Percentiles rank a stretch among this genome's conserved stretches.
Conservation (phyloP, 306 rosid genomes). For the Citrullus mucosospermus region DNA sequence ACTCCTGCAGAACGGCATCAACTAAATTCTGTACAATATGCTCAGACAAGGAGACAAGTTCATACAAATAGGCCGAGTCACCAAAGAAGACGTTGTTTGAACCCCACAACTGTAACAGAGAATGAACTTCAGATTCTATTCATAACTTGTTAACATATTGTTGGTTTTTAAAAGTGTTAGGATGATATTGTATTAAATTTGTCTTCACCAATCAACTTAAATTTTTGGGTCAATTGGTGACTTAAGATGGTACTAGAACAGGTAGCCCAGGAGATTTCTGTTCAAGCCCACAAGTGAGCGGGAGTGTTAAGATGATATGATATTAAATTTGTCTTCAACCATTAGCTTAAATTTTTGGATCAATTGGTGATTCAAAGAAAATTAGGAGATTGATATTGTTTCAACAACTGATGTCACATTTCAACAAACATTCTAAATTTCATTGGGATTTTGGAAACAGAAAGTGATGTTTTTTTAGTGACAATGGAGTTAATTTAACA, state of each 20-base stretch:
- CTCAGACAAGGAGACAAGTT: constrained; percentile 58
- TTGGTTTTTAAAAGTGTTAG: not conserved
- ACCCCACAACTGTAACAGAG: constrained; percentile 40
- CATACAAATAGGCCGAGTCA: constrained; percentile 43
- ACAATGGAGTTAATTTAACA: too few relatives aligned
- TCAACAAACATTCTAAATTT: not conserved
- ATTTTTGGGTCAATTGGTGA: too few relatives aligned
- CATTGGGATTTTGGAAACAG: not conserved
- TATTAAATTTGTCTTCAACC: too few relatives aligned
- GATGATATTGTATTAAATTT: too few relatives aligned
- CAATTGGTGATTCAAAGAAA: too few relatives aligned
- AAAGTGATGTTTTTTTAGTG: not conserved
- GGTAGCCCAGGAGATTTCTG: too few relatives aligned
- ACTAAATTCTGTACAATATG: constrained; percentile 53
- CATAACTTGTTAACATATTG: not conserved
- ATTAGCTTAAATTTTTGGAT: too few relatives aligned
- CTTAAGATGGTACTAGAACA: too few relatives aligned
- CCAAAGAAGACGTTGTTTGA: constrained; percentile 49
- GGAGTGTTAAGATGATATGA: too few relatives aligned
- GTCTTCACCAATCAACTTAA: too few relatives aligned
- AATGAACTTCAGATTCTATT: not conserved
- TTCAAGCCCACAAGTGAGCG: too few relatives aligned
- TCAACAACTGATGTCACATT: not conserved
- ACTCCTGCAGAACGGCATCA: constrained; percentile 50
- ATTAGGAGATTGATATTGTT: not conserved